These are phyloP conservation scores for Candida wancherniae DNA, from an alignment of 805 yeast genomes.

Conservation along the genomic window DNA sequence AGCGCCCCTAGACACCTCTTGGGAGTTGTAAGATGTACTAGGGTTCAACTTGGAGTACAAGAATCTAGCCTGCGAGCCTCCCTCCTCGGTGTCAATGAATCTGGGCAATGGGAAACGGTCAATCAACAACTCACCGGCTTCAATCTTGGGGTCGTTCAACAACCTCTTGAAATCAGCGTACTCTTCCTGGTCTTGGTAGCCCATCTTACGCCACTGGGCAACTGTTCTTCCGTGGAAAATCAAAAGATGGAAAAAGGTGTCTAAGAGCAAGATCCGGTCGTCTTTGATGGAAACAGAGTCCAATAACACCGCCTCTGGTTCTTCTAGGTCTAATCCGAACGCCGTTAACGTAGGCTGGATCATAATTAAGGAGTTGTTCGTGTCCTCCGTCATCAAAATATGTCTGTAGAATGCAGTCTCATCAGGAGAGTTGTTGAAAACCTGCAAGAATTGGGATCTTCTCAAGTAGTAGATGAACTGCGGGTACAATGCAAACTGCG, in stretches of 20 bases:
- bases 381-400: conserved; percentile 84
- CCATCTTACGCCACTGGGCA: conserved; percentile 94
- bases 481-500: conserved; percentile 83
- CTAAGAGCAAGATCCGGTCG: conserved; percentile 80
- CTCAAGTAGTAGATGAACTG: conserved; percentile 94
- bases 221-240: conserved; percentile 93
- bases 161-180: conserved; percentile 83
- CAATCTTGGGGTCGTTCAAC: conserved; percentile 83
- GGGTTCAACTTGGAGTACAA: conserved; percentile 93
- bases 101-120: conserved; percentile 98
- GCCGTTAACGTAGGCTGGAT: conserved; percentile 95
- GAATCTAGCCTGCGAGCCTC: conserved; percentile 98
- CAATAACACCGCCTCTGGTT: conserved; percentile 86
- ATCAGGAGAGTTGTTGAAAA: conserved; percentile 97
- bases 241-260: conserved; percentile 93
- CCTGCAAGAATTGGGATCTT: conserved; percentile 92
- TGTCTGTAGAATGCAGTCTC: conserved; percentile 97
- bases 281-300: conserved; percentile 92
- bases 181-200: conserved; percentile 88
- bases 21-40: conserved; percentile 71
- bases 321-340: conserved; percentile 61
- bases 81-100: conserved; percentile 95
- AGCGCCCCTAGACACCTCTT: conserved; percentile 52
- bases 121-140: conserved; percentile 84
- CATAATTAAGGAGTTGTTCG: conserved; percentile 90